Base-by-base conservation (phyloP, 2,329 filamentous ascomycete genomes). In the Fusarium xyrophilum region DNA sequence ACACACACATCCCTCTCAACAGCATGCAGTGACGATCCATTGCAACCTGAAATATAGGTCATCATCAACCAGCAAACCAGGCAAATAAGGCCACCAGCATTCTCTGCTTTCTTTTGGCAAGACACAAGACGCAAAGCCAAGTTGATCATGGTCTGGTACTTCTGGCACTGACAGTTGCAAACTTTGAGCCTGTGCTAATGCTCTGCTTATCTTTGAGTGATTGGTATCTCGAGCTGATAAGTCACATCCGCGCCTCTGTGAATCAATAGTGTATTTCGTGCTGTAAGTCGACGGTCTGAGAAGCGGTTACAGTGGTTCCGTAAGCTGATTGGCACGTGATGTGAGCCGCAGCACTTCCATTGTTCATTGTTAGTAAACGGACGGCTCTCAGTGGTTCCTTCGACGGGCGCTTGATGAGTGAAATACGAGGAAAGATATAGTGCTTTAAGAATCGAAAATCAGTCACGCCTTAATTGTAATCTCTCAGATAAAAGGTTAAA, bases 271-370 rank as follows among this genome's bases (percentile, higher is more conserved):
- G 50, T 39, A 28, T 21, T 46, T 21, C 32, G 39, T 48, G 32
- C 61, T 73, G 67, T 70, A 63, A 53, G 59, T 63, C 57, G 51
- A 70, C 65, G 56, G 46, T 65, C 71, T 60, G 23, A 65, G 69
- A 59, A 61, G 46, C 38, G 35, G n/a, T 53, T 46, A 47, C 70
- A 74, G 54, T 63, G 69, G 60, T 47, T 50, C 25, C 21, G 43
- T 55, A 40, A 51, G 39, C 63, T 58, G 47, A 65, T 63, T 60
- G 50, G 58, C 14, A 46, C 19, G 39, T 17, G 39, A 33, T 42
- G 30, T 43, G 53, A 70, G 56, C 55, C 47, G 8, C 47, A 47
- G 27, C 56, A 15, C 12, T 46, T 10, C n/a, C n/a, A n/a, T n/a
- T 0, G 19, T 13, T 9, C 43, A 46, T 21, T 30, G 10, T 54